Percentiles rank a stretch among this genome's conserved stretches.
These are phyloP conservation scores for Lentinula sp. DNA, from an alignment of 768 basidiomycete genomes.

Conservation along the genomic window DNA sequence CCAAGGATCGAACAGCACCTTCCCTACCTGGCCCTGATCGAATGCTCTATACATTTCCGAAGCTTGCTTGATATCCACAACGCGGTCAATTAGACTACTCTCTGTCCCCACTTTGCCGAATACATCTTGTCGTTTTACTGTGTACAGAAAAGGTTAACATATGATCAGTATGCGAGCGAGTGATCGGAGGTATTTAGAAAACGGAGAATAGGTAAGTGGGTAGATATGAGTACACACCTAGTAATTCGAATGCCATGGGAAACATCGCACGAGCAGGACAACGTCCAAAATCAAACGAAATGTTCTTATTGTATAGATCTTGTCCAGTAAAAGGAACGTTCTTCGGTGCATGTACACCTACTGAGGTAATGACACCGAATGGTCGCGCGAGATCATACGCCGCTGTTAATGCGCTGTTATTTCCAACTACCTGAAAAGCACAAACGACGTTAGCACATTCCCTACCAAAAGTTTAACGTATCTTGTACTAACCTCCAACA, in stretches of 20 bases:
- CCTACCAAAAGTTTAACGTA: neutral
- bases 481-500: constrained; percentile 51
- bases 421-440: constrained; percentile 57
- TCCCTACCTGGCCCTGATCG: constrained; percentile 68
- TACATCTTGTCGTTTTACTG: constrained; percentile 61
- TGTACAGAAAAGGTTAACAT: constrained; percentile 8
- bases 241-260: constrained; percentile 60
- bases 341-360: constrained; percentile 60
- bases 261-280: constrained; percentile 79
- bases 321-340: constrained; percentile 50
- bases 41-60: constrained; percentile 57
- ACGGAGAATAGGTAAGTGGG: neutral
- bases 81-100: constrained; percentile 58
- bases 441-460: neutral
- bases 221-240: constrained; percentile 28
- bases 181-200: too few relatives aligned
- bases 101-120: constrained; percentile 65
- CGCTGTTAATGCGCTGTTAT: constrained; percentile 53
- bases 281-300: constrained; percentile 75
- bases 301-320: constrained; percentile 70
- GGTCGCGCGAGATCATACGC: constrained; percentile 68
- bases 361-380: constrained; percentile 71
- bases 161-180: neutral
- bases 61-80: constrained; percentile 58
- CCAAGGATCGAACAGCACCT: constrained; percentile 77